Base-by-base conservation (phyloP, 768 basidiomycete genomes). In the Tulasnella sp. region DNA sequence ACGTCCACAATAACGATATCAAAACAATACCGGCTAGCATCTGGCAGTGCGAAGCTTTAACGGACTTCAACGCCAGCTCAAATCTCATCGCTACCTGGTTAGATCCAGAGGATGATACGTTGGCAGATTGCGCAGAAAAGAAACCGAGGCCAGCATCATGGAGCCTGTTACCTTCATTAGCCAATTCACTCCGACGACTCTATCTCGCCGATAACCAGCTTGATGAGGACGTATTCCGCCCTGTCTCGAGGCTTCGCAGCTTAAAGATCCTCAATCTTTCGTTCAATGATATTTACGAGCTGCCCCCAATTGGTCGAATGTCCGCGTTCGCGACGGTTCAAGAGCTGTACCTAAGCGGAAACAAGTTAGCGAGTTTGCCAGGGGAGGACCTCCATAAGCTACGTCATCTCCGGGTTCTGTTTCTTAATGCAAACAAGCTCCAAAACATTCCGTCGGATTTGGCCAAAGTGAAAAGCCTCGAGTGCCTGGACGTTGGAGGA, bases 311-410 rank as follows among this genome's bases (percentile, higher is more conserved):
- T 40, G 62, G 62, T 34, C 96, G 95, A 82, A 91, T 98, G 83
- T 87, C 89, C 81, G 91, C 91, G 80, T 88, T 95, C 82, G 86
- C 87, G 27, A 79, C 82, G 39, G 88, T 99, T 14, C 91, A 95
- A 85, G 93, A 97, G 85, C 86, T 99, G 44, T 99, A 98, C 84
- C 88, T 99, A 3, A 95, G 94, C 82, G 97, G 97, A n/a, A 99
- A 98, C 87, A 94, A 94, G 85, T 86, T 99, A 82, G 93, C 94
- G 10, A 93, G 90, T 81, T 87, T 99, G 40, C 97, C 97, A 6
- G 92, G 93, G 16, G 97, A 98, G 84, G 95, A 98, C 83, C 85
- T 99, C 68, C 91, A 91, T 72, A 87, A 88, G 80, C 85, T 98
- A 82, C 90, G 87, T 77, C 89, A 88, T 80, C 85, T 99, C 74